A percentile compares a stretch with the other conserved stretches of the same genome.
These are phyloP conservation scores for Oryza nivara DNA, from an alignment of 176 grass and related monocot species.

Conservation along the genomic window DNA sequence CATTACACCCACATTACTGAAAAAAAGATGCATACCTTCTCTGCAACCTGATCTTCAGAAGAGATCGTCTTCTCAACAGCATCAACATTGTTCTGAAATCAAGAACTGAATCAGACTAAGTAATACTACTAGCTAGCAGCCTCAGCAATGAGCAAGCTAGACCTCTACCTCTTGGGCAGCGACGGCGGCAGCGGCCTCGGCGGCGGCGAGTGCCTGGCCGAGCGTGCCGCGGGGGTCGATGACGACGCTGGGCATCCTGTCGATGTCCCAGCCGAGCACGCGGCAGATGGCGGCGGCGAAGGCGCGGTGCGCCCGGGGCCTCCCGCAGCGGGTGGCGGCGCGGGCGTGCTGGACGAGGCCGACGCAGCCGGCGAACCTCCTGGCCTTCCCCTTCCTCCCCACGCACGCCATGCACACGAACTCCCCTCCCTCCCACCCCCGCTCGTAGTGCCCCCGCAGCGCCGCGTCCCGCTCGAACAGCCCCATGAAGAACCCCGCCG, in stretches of 20 bases:
- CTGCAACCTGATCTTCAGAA: neutral
- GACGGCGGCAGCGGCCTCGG: too few species aligned
- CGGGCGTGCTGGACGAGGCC: constrained; percentile 67
- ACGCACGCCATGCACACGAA: constrained; percentile 75
- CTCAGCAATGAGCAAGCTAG: neutral
- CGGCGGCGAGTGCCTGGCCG: constrained; percentile 24
- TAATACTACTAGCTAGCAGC: neutral
- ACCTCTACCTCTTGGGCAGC: neutral
- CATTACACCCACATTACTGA: neutral
- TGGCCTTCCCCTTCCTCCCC: constrained; percentile 35
- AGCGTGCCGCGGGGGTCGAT: constrained; percentile 42
- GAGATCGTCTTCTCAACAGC: neutral
- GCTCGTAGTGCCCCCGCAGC: constrained; percentile 66
- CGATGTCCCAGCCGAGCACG: constrained; percentile 64
- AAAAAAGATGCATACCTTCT: neutral
- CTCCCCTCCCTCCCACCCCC: constrained; percentile 41
- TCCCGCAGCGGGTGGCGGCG: constrained; percentile 26
- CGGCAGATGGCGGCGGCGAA: constrained; percentile 56
- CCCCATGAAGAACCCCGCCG: constrained; percentile 35
- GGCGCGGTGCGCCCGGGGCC: constrained; percentile 55
- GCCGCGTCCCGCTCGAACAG: constrained; percentile 50
- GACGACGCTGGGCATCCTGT: constrained; percentile 56
- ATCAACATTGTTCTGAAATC: constrained; percentile 22
- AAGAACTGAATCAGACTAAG: neutral
- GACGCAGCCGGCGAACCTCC: constrained; percentile 43